Base-by-base conservation (phyloP, 495 filamentous ascomycete species). In the Pseudomonodictys pantanalensis region DNA sequence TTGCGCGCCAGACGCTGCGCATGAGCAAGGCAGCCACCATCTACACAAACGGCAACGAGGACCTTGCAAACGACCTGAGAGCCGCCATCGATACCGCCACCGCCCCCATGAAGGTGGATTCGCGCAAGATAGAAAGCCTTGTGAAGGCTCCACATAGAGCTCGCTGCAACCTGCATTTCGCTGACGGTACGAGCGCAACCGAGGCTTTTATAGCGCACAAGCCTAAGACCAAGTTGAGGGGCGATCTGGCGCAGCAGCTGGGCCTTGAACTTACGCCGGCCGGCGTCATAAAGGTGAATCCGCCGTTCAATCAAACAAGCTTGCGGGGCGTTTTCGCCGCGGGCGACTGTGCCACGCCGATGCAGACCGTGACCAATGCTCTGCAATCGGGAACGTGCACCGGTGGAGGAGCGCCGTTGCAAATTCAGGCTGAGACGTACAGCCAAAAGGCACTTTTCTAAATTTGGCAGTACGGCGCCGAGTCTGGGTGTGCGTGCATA, bases 341-440 rank as follows among this genome's bases (percentile, higher is more conserved):
- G 12, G 51, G 51, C 12, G 51, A 54, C 24, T 8, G 7, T 7
- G 42, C 7, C 10, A 45, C 17, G 7, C n/a, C 22, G 42, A 24
- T 45, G 22, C 10, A 45, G 42, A 17, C n/a, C 8, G 42, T 18
- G 7, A 24, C 42, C 42, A 45, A 35, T 8, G 47, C 20, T 11
- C 23, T 9, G 26, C 8, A 8, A 7, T 8, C 26, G 26, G 22
- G 47, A 6, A 25, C 24, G 8, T 18, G 8, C 7, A 24, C 42
- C 8, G 42, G 42, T 2, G 78, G 73, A 17, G 86, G 79, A 35
- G 83, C 83, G 70, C 92, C 88, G 66, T 92, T 85, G 67, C 79
- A 81, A 66, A 93, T 95, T 35, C 32, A 35, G 32, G 32, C 32
- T 35, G 32, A 35, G 32, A 35, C 15, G 32, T 35, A 35, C 8